Percentiles rank a stretch among this genome's conserved stretches.
Evolutionary conservation across 1,284 basidiomycete genomes (phyloP).

Genomic region (Psilocybe mexicana): DNA sequence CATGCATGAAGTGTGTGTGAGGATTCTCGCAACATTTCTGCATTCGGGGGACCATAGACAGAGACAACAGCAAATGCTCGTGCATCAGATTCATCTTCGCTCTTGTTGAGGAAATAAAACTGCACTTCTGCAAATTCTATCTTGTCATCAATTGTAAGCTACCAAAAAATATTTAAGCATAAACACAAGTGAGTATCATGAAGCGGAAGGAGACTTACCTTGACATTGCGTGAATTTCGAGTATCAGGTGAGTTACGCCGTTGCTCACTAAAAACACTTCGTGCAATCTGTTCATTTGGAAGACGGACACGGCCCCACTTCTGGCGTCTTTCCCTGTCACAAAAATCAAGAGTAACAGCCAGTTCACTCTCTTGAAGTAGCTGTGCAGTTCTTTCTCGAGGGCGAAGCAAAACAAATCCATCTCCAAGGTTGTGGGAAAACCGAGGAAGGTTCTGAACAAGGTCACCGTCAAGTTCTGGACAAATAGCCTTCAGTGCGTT

Average conservation of each 20-base stretch:
- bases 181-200: not conserved
- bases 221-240: slow-evolving; percentile 19
- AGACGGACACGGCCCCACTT: slow-evolving; percentile 24
- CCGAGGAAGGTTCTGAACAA: not conserved
- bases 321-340: not conserved
- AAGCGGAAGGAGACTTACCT: slow-evolving; percentile 13
- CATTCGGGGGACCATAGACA: slow-evolving; percentile 15
- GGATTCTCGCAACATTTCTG: slow-evolving; percentile 14
- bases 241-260: not conserved
- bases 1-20: slow-evolving; percentile 13
- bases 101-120: slow-evolving; percentile 18
- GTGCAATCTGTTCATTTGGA: slow-evolving; percentile 25
- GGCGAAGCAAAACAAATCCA: slow-evolving; percentile 16
- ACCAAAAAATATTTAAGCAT: not conserved
- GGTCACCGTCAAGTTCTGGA: slow-evolving; percentile 12
- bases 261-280: slow-evolving; percentile 15
- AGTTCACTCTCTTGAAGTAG: not conserved
- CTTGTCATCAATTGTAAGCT: slow-evolving; percentile 1
- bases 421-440: slow-evolving; percentile 10
- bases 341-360: not conserved
- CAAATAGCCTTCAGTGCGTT: slow-evolving; percentile 25
- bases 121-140: slow-evolving; percentile 23
- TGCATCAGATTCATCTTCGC: not conserved
- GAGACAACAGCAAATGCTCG: slow-evolving; percentile 13
- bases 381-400: not conserved